A percentile compares a stretch with the other conserved stretches of the same genome.
Evolutionary conservation across 345 rosid species (phyloP).

Genomic region (Cardiospermum halicacabum): DNA sequence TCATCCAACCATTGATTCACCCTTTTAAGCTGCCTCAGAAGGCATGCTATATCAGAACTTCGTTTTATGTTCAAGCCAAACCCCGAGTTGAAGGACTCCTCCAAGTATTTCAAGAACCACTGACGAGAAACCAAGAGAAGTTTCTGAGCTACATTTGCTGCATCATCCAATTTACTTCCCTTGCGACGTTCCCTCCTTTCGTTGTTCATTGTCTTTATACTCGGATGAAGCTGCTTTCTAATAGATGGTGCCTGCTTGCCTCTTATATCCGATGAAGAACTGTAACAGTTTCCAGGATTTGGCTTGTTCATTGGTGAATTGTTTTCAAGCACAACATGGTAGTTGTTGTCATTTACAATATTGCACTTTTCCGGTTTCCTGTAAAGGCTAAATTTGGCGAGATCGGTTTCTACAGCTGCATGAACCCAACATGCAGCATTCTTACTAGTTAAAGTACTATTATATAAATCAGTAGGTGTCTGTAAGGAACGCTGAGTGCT

Average conservation of each 20-base stretch:
- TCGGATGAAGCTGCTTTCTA: conserved; percentile 13
- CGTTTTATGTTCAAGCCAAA: conserved; percentile 24
- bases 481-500: conserved; percentile 6
- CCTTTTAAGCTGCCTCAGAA: conserved; percentile 34
- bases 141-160: conserved; percentile 34
- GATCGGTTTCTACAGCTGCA: conserved; percentile 32
- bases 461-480: conserved; percentile 4
- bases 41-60: conserved; percentile 22
- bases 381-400: conserved; percentile 36
- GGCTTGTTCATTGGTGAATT: conserved; percentile 14
- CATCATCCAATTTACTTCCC: conserved; percentile 28
- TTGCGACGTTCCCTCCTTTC: conserved; percentile 15
- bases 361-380: conserved; percentile 22
- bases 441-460: conserved; percentile 14
- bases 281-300: conserved; percentile 15
- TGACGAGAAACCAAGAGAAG: conserved; percentile 33
- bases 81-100: conserved; percentile 29
- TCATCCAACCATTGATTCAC: conserved; percentile 42
- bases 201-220: conserved; percentile 12
- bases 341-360: conserved; percentile 11
- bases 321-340: conserved; percentile 23
- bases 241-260: conserved; percentile 14
- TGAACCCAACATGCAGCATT: conserved; percentile 42
- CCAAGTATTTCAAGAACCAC: conserved; percentile 50
- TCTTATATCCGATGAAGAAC: conserved; percentile 8